Percentiles rank a stretch among this genome's conserved stretches.
These are phyloP conservation scores for Lentinula novae-zelandiae DNA, from an alignment of 1,284 basidiomycete genomes.

Conservation along the genomic window DNA sequence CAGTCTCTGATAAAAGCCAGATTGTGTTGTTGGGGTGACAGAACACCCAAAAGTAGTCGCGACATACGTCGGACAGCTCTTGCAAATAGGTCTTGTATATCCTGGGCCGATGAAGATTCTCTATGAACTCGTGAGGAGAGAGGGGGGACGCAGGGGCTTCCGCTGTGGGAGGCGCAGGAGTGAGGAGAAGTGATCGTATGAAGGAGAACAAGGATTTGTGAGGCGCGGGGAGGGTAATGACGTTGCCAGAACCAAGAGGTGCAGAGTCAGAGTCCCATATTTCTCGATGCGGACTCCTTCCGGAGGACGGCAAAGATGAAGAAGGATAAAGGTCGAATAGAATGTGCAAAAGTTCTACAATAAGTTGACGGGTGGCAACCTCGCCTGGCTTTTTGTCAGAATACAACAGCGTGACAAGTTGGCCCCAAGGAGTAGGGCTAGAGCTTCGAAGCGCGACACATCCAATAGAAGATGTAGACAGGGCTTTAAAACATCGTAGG, in stretches of 20 bases:
- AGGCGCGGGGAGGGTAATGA: slow-evolving; percentile 64
- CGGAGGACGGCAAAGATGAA: slow-evolving; percentile 54
- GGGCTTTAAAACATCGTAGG: slow-evolving; percentile 89
- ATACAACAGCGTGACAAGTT: slow-evolving; percentile 82
- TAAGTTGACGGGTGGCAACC: slow-evolving; percentile 83
- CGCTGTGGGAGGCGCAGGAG: slow-evolving; percentile 68
- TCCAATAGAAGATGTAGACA: slow-evolving; percentile 86
- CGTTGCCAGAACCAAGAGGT: slow-evolving; percentile 36
- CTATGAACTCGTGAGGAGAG: slow-evolving; percentile 87
- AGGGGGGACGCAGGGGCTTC: slow-evolving; percentile 63
- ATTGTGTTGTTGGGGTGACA: slow-evolving; percentile 93
- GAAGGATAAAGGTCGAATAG: slow-evolving; percentile 82
- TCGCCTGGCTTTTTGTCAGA: slow-evolving; percentile 98
- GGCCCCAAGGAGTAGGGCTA: slow-evolving; percentile 83
- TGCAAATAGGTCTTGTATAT: slow-evolving; percentile 90
- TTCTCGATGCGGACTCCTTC: slow-evolving; percentile 40
- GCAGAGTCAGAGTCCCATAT: slow-evolving; percentile 48
- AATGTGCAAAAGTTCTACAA: slow-evolving; percentile 80
- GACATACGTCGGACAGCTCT: slow-evolving; percentile 85
- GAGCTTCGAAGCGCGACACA: slow-evolving; percentile 79
- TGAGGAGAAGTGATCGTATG: slow-evolving; percentile 66
- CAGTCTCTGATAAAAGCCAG: slow-evolving; percentile 80
- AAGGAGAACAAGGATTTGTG: slow-evolving; percentile 70
- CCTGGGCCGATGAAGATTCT: slow-evolving; percentile 75
- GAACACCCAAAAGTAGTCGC: slow-evolving; percentile 99